Conservation (phyloP, 2,329 filamentous ascomycete species). For the Botrytis fabae region DNA sequence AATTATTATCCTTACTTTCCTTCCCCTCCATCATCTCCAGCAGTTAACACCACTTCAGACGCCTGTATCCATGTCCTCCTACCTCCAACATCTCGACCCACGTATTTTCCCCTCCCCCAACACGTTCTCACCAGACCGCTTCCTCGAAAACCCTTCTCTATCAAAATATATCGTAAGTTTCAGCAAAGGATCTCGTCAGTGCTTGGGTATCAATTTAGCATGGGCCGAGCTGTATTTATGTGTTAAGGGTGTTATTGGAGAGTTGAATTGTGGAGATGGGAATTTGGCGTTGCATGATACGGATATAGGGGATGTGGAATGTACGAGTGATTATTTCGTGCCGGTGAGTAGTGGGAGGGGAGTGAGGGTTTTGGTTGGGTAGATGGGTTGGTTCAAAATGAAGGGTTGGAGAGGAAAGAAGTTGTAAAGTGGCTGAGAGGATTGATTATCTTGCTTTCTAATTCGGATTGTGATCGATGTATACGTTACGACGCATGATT, state of each 20-base stretch:
- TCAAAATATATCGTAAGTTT: constrained; percentile 45
- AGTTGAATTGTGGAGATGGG: constrained; percentile 10
- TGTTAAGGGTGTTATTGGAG: constrained; percentile 19
- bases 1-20: not conserved
- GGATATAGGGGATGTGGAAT: constrained; percentile 28
- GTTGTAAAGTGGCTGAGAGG: no score
- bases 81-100: constrained; percentile 45
- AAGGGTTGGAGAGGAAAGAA: no score
- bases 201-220: constrained; percentile 42
- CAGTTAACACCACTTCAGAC: constrained; percentile 35
- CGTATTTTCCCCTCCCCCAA: constrained; percentile 43
- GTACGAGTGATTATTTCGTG: constrained; percentile 1
- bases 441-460: no score
- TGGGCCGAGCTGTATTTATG: constrained; percentile 19
- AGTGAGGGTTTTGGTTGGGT: not conserved
- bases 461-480: no score
- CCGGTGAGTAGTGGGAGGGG: not conserved
- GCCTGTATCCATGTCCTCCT: constrained; percentile 44
- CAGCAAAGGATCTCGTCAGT: constrained; percentile 46
- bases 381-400: not conserved
- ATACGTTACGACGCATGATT: no score
- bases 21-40: not conserved
- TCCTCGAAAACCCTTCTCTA: constrained; percentile 37
- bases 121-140: constrained; percentile 46
- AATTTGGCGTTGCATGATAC: constrained; percentile 36